Percentiles rank a stretch among this genome's conserved stretches.
These are phyloP conservation scores for Otatea glauca DNA, from an alignment of 176 grass and related monocot species.

Conservation along the genomic window DNA sequence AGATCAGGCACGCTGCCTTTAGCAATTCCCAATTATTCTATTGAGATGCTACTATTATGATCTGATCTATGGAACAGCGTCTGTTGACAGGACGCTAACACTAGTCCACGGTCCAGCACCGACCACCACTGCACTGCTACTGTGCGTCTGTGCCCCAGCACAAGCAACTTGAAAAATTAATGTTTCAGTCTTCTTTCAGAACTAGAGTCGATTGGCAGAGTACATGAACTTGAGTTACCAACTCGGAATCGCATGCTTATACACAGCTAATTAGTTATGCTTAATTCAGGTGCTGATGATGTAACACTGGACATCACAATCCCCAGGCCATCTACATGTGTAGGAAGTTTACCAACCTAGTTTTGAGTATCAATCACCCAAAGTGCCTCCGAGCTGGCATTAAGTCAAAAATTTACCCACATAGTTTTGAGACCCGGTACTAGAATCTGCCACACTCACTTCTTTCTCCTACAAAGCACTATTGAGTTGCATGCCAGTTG, in stretches of 20 bases:
- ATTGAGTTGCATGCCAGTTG: no score
- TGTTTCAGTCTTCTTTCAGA: no score
- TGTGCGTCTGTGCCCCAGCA: not conserved
- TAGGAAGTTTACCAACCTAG: not conserved
- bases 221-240: not conserved
- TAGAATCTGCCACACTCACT: no score
- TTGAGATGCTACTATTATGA: not conserved
- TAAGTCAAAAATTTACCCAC: no score
- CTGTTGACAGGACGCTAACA: not conserved
- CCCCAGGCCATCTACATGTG: no score
- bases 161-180: not conserved
- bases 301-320: not conserved
- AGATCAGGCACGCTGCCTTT: not conserved
- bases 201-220: no score
- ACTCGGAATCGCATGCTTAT: not conserved
- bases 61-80: not conserved
- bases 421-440: no score
- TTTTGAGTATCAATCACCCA: not conserved
- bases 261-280: not conserved
- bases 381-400: not conserved
- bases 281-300: not conserved
- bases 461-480: no score
- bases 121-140: not conserved
- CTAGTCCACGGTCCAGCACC: not conserved
- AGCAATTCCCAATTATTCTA: not conserved